Conservation (phyloP, 164 flowering plant genomes). For the Saururus chinensis region DNA sequence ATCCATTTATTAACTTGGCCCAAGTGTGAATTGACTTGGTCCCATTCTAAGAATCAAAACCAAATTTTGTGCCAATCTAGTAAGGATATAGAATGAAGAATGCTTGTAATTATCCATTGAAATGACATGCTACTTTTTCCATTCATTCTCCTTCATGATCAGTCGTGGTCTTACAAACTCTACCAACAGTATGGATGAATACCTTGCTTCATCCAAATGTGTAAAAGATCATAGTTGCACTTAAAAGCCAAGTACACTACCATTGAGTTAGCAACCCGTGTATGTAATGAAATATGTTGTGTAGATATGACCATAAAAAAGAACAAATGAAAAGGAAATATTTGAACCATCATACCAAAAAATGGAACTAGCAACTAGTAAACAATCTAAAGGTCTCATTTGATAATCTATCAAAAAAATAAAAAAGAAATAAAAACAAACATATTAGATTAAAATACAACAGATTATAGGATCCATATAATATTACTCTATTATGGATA, state of each 20-base stretch:
- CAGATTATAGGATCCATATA: too few species aligned
- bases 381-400: too few species aligned
- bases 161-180: conserved; percentile 1
- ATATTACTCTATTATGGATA: too few species aligned
- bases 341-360: too few species aligned
- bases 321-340: too few species aligned
- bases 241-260: background rate
- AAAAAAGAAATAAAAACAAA: too few species aligned
- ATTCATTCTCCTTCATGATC: background rate
- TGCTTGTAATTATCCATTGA: background rate
- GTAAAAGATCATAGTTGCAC: conserved; percentile 1
- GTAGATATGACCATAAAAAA: too few species aligned
- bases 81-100: background rate
- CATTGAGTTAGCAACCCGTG: background rate
- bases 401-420: too few species aligned
- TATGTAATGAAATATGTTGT: background rate
- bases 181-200: background rate
- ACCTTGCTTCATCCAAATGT: background rate
- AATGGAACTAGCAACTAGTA: too few species aligned
- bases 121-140: background rate
- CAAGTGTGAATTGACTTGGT: background rate
- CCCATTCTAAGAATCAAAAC: conserved; percentile 1
- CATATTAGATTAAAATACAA: too few species aligned
- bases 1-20: conserved; percentile 1
- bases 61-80: background rate